Evolutionary conservation across 805 yeast genomes (phyloP), one percentile per base, ranked within the genome.

Genomic region (Phaffomyces opuntiae): DNA sequence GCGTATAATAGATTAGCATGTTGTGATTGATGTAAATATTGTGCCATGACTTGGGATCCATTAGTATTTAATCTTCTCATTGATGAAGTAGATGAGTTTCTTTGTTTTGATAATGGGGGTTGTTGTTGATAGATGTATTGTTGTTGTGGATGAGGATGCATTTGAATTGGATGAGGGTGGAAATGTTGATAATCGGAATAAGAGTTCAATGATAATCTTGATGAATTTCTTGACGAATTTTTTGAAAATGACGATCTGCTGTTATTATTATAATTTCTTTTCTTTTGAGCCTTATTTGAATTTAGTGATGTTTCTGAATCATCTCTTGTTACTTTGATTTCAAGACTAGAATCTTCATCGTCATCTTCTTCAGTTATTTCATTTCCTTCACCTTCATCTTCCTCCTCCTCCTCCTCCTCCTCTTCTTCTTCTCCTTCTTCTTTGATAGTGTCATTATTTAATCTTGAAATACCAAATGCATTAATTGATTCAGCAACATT

Each of bases 1-100:
- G 81, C 66, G 59, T 78, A 80, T 48, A 77, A 60, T 56, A 76
- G 62, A 39, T 73, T 72, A 11, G 83, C 82, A 49, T 79, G 83
- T 53, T 81, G 86, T 7, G 82, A 68, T 59, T 80, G 84, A n/a
- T 87, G 85, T 53, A 83, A 67, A 57, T 83, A 83, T 57, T 83
- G 88, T 0, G 87, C 83, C 87, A 83, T 81, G 12, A 83, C 87
- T 53, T 80, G 84, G 0, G 86, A 79, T 3, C 89, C 88, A 7
- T 82, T 71, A 11, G 58, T 55, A 11, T 53, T 38, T 39, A 53
- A 47, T 9, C 52, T 17, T 35, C 17, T n/a, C 25, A 29, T 31
- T 39, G 42, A 14, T 19, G 38, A 34, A 12, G 16, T 13, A 4
- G 9, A 9, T 13, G 32, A 29, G 17, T 9, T 38, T 27, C 33